Base-by-base conservation (phyloP, 139 green algal species). In the Tetradesmus lagerheimii region DNA sequence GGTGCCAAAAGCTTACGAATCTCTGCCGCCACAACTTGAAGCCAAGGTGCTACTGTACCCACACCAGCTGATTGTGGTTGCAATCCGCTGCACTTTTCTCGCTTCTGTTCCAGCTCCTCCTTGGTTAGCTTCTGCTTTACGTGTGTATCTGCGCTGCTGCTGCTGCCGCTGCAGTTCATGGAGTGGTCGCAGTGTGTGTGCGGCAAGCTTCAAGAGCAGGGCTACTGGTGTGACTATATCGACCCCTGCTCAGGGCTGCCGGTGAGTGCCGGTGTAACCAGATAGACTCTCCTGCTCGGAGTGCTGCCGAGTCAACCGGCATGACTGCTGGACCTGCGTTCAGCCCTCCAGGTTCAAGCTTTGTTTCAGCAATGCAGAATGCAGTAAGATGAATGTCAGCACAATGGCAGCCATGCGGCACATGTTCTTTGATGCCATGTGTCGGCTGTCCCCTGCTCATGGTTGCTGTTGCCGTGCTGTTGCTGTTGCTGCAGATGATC, bases 171-270 rank as follows among this genome's bases (percentile, higher is more conserved):
- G 83, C 96, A 98, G 95, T 99, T 99, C 91, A 91, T 98, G 79
- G 90, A 92, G 34, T 99, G 98, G 97, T 95, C 97, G 0, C 93
- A 96, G 57, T 80, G 18, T 2, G 94, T 99, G 20, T 98, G 95
- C 39, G 86, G 94, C 2, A 86, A 89, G 77, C 93, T 99, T 11
- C 75, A 75, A 3, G 77, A 66, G 0, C n/a, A 90, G 14, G 97
- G 98, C 0, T 89, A 98, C 91, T 99, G 97, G 96, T 94, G 94
- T 12, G 98, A 99, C 88, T 99, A 99, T 93, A 98, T 99, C 34
- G 98, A 99, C 85, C 98, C 98, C 3, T 99, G 97, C 94, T 98
- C 95, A 15, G 98, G 98, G 11, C 91, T 99, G 23, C 96, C 97
- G 80, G 95, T 98, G 53, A 62, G 90, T n/a, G n/a, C n/a, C n/a